phyloP scores from a whole-genome alignment of 768 basidiomycete genomes.

The Leccinellum luteum region DNA sequence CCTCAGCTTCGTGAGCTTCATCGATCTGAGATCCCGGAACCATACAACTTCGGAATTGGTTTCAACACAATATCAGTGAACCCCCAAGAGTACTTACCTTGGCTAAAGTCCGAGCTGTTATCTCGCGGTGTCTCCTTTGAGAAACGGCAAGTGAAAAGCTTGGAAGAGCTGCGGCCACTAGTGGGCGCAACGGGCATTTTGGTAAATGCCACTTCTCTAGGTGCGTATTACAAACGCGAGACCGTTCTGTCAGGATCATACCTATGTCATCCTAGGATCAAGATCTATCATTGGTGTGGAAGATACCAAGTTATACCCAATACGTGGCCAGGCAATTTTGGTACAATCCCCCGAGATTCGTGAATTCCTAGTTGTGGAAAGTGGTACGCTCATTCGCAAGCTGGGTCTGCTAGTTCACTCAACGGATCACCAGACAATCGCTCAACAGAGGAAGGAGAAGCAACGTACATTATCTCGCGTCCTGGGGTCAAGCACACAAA shows the following conservation, averaged over 20 bases:
- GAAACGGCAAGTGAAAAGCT: constrained; percentile 38
- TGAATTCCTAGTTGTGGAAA: constrained; percentile 28
- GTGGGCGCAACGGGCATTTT: constrained; percentile 40
- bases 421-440: constrained; percentile 12
- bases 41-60: constrained; percentile 36
- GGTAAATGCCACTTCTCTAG: constrained; percentile 57
- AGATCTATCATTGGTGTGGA: constrained; percentile 77
- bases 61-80: constrained; percentile 50
- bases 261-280: constrained; percentile 43
- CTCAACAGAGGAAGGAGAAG: constrained; percentile 23
- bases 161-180: constrained; percentile 46
- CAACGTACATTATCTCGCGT: constrained; percentile 64
- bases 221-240: constrained; percentile 28
- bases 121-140: constrained; percentile 43
- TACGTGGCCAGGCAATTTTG: constrained; percentile 82
- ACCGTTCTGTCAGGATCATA: not conserved
- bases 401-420: not conserved
- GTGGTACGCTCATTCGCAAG: constrained; percentile 20
- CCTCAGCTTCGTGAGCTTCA: constrained; percentile 34
- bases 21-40: constrained; percentile 34
- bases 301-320: constrained; percentile 69
- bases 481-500: constrained; percentile 42
- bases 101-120: constrained; percentile 42
- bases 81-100: constrained; percentile 48
- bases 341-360: constrained; percentile 64